Base-by-base conservation (phyloP, 768 basidiomycete species). In the Hygrocybe coccinea region DNA sequence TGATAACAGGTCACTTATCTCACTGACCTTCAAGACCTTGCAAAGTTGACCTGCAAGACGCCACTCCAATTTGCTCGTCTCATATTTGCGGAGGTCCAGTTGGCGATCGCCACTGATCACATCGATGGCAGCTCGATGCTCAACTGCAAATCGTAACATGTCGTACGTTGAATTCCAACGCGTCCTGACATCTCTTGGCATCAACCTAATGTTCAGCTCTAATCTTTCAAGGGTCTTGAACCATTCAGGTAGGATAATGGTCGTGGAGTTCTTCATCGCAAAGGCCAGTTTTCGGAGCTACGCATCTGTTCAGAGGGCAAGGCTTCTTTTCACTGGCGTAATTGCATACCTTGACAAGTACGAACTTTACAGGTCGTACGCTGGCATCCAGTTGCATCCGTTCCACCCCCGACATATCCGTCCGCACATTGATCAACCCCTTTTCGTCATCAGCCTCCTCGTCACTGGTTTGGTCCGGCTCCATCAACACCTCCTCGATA, bases 81-180 rank as follows among this genome's bases (percentile, higher is more conserved):
- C 59, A 25, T 61, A 67, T 29, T 58, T 35, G 1, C 58, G 33
- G 39, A 67, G 36, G 8, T 52, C 56, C 19, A 53, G 25, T 1
- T 48, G 36, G 6, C 48, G 19, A 34, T 62, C 48, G 22, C 51
- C 59, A 3, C 59, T 64, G 7, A 72, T 43, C 17, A n/a, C 29
- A 51, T 69, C 60, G 22, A 74, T 45, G 0, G 59, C 70, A 1
- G 6, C 29, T 7, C 62, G 54, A 56, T 75, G 71, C 14, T 62
- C 29, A 6, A 69, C 2, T 0, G 68, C 69, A 55, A 71, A 64
- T 1, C 59, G 14, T 0, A 71, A 52, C 72, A 75, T 72, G 46
- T 71, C 58, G 45, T 57, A 74, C 1, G 64, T 68, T 0, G 67
- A 74, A 51, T 74, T 75, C 74, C 71, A 75, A 0, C 67, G 54